phyloP scores from a whole-genome alignment of 2,329 filamentous ascomycete species.

The Ophiostoma triangulosporum region DNA sequence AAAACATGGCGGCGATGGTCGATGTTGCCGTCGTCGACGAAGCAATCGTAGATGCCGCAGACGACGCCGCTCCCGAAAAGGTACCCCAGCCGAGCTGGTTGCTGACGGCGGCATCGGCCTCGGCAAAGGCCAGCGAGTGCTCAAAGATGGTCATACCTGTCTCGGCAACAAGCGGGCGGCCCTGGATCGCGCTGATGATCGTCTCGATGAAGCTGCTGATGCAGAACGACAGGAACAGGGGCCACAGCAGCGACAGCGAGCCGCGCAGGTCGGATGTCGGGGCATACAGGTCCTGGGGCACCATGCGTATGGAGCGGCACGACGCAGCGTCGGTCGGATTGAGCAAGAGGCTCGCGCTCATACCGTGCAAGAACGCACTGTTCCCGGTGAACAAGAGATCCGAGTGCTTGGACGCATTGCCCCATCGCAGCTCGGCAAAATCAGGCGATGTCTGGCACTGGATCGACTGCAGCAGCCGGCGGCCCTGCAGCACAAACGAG shows the following conservation, averaged over 20 bases:
- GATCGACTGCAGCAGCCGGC: slow-evolving; percentile 64
- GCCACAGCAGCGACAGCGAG: slow-evolving; percentile 66
- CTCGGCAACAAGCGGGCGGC: slow-evolving; percentile 65
- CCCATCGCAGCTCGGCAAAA: slow-evolving; percentile 57
- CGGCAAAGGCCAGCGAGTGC: slow-evolving; percentile 88
- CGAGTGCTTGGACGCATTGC: slow-evolving; percentile 48
- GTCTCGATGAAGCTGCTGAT: slow-evolving; percentile 82
- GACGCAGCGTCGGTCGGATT: slow-evolving; percentile 62
- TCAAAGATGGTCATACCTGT: slow-evolving; percentile 96
- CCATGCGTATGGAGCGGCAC: slow-evolving; percentile 65
- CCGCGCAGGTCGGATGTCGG: slow-evolving; percentile 47
- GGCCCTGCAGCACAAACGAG: slow-evolving; percentile 54
- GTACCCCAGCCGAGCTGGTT: slow-evolving; percentile 62
- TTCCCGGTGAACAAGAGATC: slow-evolving; percentile 57
- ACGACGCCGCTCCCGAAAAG: slow-evolving; percentile 24
- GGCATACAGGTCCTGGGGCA: slow-evolving; percentile 38
- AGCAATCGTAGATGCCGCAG: not conserved
- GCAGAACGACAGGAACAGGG: slow-evolving; percentile 55
- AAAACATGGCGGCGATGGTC: slow-evolving; percentile 16
- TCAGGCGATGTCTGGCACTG: slow-evolving; percentile 79
- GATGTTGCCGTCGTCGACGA: not conserved
- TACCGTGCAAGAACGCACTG: slow-evolving; percentile 54
- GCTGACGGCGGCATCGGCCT: slow-evolving; percentile 79
- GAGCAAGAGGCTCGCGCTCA: slow-evolving; percentile 60
- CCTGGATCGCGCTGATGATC: slow-evolving; percentile 75